These are phyloP conservation scores for Massarina eburnea DNA, from an alignment of 2,329 filamentous ascomycete genomes.

Conservation along the genomic window DNA sequence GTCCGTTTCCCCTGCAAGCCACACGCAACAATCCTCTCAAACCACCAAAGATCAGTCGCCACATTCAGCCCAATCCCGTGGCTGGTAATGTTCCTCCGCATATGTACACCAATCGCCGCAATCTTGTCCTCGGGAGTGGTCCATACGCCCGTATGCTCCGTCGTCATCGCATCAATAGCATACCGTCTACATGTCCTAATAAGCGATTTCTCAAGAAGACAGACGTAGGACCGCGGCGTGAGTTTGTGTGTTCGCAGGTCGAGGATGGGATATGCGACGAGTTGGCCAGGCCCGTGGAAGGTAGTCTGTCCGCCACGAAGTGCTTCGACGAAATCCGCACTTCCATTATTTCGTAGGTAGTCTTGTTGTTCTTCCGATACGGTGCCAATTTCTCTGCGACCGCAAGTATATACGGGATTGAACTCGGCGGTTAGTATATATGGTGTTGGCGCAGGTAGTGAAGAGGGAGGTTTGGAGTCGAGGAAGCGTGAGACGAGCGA, in stretches of 20 bases:
- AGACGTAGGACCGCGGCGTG: conserved; percentile 74
- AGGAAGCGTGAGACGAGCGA: conserved; percentile 60
- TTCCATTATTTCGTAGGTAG: conserved; percentile 42
- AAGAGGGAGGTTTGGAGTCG: conserved; percentile 57
- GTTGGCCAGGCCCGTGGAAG: conserved; percentile 91
- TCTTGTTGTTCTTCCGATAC: conserved; percentile 52
- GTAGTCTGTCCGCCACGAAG: conserved; percentile 89
- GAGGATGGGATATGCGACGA: conserved; percentile 90
- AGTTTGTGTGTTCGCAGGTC: conserved; percentile 72
- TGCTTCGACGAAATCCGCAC: conserved; percentile 67
- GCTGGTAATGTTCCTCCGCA: conserved; percentile 78
- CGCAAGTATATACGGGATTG: conserved; percentile 83
- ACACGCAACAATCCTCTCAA: conserved; percentile 81
- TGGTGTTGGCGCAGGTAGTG: conserved; percentile 57
- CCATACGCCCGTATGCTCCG: conserved; percentile 86
- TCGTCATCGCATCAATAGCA: conserved; percentile 64
- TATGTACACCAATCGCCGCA: conserved; percentile 87
- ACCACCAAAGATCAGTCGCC: conserved; percentile 64
- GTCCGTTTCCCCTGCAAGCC: conserved; percentile 77
- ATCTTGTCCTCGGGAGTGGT: conserved; percentile 64
- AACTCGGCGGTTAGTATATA: conserved; percentile 80
- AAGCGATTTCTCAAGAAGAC: conserved; percentile 74
- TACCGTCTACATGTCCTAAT: conserved; percentile 65
- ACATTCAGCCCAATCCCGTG: conserved; percentile 84
- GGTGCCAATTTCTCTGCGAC: conserved; percentile 69